These are phyloP conservation scores for Cydonia oblonga DNA, from an alignment of 331 rosid genomes.

Conservation along the genomic window DNA sequence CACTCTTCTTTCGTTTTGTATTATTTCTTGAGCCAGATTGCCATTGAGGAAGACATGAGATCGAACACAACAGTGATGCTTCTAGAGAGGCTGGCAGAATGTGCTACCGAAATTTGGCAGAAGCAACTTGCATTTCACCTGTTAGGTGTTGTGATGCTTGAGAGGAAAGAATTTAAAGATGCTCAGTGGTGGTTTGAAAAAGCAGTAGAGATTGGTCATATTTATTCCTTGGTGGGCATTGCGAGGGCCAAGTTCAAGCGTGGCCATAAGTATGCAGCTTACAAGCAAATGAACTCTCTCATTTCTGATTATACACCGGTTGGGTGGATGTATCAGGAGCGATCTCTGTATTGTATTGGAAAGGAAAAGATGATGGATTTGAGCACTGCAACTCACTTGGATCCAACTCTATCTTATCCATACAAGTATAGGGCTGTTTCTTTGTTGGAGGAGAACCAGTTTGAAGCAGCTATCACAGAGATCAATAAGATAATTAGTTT, in stretches of 20 bases:
- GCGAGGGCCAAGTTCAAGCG: constrained; percentile 76
- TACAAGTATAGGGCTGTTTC: constrained; percentile 61
- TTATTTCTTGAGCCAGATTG: constrained; percentile 58
- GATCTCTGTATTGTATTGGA: constrained; percentile 64
- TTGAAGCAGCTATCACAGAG: constrained; percentile 60
- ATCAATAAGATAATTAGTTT: constrained; percentile 64
- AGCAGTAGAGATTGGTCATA: constrained; percentile 68
- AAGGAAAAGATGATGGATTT: constrained; percentile 74
- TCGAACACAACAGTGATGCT: constrained; percentile 81
- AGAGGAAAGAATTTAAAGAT: constrained; percentile 75
- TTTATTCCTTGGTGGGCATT: constrained; percentile 60
- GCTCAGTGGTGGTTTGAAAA: constrained; percentile 63
- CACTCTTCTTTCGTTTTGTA: constrained; percentile 65
- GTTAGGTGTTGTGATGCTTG: constrained; percentile 73
- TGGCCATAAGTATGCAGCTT: constrained; percentile 68
- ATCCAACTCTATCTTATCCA: constrained; percentile 71
- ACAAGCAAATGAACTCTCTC: constrained; percentile 64
- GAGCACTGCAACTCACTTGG: constrained; percentile 65
- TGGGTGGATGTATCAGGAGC: constrained; percentile 93
- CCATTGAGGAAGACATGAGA: constrained; percentile 78
- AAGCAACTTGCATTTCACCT: constrained; percentile 71
- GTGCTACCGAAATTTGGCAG: constrained; percentile 63
- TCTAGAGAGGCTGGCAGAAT: constrained; percentile 68
- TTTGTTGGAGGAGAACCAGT: constrained; percentile 47
- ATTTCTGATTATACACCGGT: constrained; percentile 50